Base-by-base conservation (phyloP, 2,329 filamentous ascomycete genomes). In the Trichoderma semiorbis region DNA sequence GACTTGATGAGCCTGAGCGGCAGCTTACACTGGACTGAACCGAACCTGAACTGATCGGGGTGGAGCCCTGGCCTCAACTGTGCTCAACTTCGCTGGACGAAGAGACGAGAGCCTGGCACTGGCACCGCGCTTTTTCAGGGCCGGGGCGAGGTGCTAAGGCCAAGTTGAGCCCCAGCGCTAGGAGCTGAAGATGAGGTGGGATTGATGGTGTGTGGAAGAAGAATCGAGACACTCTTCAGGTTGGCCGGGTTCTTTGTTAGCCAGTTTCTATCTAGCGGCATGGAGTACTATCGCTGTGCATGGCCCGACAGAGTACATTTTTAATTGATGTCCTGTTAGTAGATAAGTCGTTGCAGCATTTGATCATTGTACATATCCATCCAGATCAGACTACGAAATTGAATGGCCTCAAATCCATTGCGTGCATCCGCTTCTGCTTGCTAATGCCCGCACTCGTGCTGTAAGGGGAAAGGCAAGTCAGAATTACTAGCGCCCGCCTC, bases 61-160 rank as follows among this genome's bases (percentile, higher is more conserved):
- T 63, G 36, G 43, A 47, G 43, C 43, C 43, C 18, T n/a, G 34
- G 34, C 16, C 34, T 16, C 34, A 36, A 36, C 34, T 36, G 34
- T 36, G 34, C 34, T 36, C 34, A 36, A 36, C 34, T 32, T 50
- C 55, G 53, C 66, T 69, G 66, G 66, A 69, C 30, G 34, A 47
- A n/a, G 34, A 36, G 34, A 36, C 39, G 39, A 18, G 7, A n/a
- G 39, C 16, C 39, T 18, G 18, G 39, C 39, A n/a, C 18, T 43
- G 39, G 39, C 7, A 43, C 62, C n/a, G 43, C 68, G 26, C 60
- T 70, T 70, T 60, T 32, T 36, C 39, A 64, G 68, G 68, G 68
- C 60, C 60, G 68, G 68, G 58, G 55, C 69, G 69, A 26, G 5
- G 61, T 30, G 43, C 69, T 53, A 36, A 36, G 36, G 8, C 61